A percentile compares a stretch with the other conserved stretches of the same genome.
Evolutionary conservation across 176 grass and related monocot species (phyloP).

Genomic region (Guadua angustifolia): DNA sequence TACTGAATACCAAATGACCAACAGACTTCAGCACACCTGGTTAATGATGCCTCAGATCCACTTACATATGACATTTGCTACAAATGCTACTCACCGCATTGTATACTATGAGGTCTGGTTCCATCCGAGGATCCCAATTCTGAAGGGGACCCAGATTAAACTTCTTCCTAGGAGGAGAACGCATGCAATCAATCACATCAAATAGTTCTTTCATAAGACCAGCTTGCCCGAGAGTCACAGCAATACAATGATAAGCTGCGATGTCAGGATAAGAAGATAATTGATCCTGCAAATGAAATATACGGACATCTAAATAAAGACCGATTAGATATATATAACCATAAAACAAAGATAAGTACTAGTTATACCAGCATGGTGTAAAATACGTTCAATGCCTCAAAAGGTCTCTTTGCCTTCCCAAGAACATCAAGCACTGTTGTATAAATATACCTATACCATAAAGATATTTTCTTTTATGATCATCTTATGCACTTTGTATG

Average conservation of each 20-base stretch:
- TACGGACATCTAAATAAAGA: conserved; percentile 21
- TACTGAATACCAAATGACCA: conserved; percentile 34
- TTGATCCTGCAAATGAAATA: conserved; percentile 72
- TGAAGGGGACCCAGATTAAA: conserved; percentile 70
- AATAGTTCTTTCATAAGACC: conserved; percentile 97
- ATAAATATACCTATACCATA: conserved; percentile 83
- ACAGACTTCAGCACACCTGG: conserved; percentile 18
- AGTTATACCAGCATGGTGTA: conserved; percentile 79
- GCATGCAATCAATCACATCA: conserved; percentile 95
- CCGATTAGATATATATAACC: conserved; percentile 15
- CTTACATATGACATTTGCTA: conserved; percentile 19
- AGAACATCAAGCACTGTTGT: conserved; percentile 92
- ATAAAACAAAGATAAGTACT: conserved; percentile 34
- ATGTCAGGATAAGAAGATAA: conserved; percentile 92
- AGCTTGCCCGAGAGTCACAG: conserved; percentile 86
- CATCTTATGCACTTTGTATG: conserved; percentile 20
- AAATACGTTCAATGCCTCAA: conserved; percentile 89
- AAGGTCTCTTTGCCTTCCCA: conserved; percentile 88
- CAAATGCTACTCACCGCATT: conserved; percentile 67
- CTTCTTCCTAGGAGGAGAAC: conserved; percentile 70
- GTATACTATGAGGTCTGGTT: conserved; percentile 92
- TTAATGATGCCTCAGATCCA: conserved; percentile 15
- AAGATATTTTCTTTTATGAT: conserved; percentile 34
- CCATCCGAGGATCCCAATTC: conserved; percentile 82
- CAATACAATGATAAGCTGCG: conserved; percentile 92